Evolutionary conservation across 2,329 filamentous ascomycete species (phyloP), one percentile per base, ranked within the genome.

Genomic region (Chaetothyriales sp.): DNA sequence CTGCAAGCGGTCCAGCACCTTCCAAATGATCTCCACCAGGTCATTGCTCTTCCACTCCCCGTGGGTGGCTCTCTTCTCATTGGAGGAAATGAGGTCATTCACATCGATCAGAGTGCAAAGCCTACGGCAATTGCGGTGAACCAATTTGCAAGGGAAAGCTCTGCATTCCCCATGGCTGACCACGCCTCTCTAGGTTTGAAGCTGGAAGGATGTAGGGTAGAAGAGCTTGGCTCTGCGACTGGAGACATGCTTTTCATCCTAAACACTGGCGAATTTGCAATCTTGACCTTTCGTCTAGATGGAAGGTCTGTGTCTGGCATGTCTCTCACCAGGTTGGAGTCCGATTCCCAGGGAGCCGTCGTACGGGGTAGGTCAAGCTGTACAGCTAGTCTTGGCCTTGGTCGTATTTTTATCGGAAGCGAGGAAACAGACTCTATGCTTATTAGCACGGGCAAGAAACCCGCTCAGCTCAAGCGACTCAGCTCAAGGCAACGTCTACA

Each of bases 101-200:
- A 98, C 66, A 82, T 98, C 58, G 90, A 97, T 64, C 92, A 98
- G 73, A 88, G 88, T 9, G 92, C 92, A 28, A 95, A 94, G 67
- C 80, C 89, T 10, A 95, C 88, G 62, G 90, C 89, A 1, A 85
- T 97, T 53, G 90, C 85, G 3, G 86, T 98, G 57, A 98, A 98
- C 63, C 79, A 87, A 33, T 94, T 95, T 69, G 84, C 89, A 4
- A 87, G 83, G 65, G 80, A 86, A 55, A 80, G 81, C 57, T 95
- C 90, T 1, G 79, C 84, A 0, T 97, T 95, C 62, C 80, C 83
- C 48, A 81, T 98, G 65, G 77, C 80, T 4, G 92, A 98, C 65
- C 90, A 95, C 67, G 86, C 88, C 0, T 80, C 86, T 46, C 73
- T 97, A 45, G 78, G 78, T 15, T 71, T 97, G 54, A 85, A 83